phyloP scores from a whole-genome alignment of 2,329 filamentous ascomycete genomes.

The Clonostachys byssicola region DNA sequence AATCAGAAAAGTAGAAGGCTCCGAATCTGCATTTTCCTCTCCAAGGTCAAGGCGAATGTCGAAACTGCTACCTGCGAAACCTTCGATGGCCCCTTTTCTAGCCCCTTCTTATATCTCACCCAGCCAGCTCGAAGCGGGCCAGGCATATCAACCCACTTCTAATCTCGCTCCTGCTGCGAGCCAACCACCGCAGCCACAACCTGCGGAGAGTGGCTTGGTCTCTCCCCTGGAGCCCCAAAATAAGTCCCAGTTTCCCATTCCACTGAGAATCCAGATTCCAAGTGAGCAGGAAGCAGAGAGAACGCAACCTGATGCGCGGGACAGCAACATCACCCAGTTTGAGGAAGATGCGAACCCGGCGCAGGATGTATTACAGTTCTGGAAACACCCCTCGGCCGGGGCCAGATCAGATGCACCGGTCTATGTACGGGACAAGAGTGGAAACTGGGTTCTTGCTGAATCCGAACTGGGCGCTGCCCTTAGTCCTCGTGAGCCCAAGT shows the following conservation, averaged over 20 bases:
- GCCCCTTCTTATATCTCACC: neutral
- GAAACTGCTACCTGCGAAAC: slow-evolving; percentile 39
- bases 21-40: too few relatives aligned
- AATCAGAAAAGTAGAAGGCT: too few relatives aligned
- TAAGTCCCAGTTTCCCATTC: slow-evolving; percentile 4
- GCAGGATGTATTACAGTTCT: slow-evolving; percentile 30
- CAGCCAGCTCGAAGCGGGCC: neutral
- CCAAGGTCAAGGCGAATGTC: slow-evolving; percentile 23
- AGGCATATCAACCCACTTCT: too few relatives aligned
- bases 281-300: slow-evolving; percentile 3
- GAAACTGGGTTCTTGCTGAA: slow-evolving; percentile 48
- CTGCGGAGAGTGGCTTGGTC: too few relatives aligned
- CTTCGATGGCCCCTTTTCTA: slow-evolving; percentile 26
- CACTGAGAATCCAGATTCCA: slow-evolving; percentile 21
- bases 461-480: slow-evolving; percentile 8
- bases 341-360: slow-evolving; percentile 39
- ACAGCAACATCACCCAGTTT: slow-evolving; percentile 46
- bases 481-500: too few relatives aligned
- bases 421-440: slow-evolving; percentile 46
- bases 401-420: slow-evolving; percentile 38
- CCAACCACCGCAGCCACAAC: neutral
- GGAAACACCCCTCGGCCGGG: slow-evolving; percentile 42
- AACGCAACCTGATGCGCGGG: slow-evolving; percentile 15
- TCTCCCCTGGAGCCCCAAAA: neutral
- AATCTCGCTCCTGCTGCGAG: too few relatives aligned